Percentiles rank a stretch among this genome's conserved stretches.
These are phyloP conservation scores for Papiliotrema flavescens DNA, from an alignment of 1,284 basidiomycete species.

Conservation along the genomic window DNA sequence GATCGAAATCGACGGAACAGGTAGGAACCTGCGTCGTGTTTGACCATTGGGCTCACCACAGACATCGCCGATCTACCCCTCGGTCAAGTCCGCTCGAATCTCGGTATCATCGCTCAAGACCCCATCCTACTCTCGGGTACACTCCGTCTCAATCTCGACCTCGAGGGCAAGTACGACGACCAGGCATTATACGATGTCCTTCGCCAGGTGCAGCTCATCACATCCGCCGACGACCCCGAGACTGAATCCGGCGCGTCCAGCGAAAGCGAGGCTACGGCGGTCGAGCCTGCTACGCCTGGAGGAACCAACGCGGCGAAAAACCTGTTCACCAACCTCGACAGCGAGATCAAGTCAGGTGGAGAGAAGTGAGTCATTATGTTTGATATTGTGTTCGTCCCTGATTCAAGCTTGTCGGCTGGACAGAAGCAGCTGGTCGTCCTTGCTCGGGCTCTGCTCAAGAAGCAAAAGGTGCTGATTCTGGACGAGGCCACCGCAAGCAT, in stretches of 20 bases:
- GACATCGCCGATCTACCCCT: constrained; percentile 29
- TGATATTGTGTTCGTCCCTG: not conserved
- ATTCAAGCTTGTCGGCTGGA: constrained; percentile 56
- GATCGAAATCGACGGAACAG: constrained; percentile 32
- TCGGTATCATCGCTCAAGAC: constrained; percentile 42
- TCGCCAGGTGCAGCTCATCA: constrained; percentile 39
- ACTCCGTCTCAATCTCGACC: constrained; percentile 45
- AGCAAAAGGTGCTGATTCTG: constrained; percentile 51
- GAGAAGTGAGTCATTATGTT: constrained; percentile 23
- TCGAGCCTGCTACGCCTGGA: not conserved
- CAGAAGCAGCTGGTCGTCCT: constrained; percentile 56
- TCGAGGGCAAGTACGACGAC: constrained; percentile 32
- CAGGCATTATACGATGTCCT: constrained; percentile 31
- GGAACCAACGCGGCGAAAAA: constrained; percentile 5
- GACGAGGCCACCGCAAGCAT: constrained; percentile 54
- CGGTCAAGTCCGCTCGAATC: constrained; percentile 24
- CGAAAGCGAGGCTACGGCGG: not conserved
- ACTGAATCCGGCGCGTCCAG: not conserved
- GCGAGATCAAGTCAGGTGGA: constrained; percentile 34
- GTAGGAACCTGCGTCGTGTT: constrained; percentile 7
- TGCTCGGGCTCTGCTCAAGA: constrained; percentile 53
- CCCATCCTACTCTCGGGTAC: constrained; percentile 44
- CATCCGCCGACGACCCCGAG: constrained; percentile 3
- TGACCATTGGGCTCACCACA: not conserved
- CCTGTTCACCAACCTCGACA: constrained; percentile 33